Conservation (phyloP, 2,329 filamentous ascomycete species). For the Pezicula carpinea region DNA sequence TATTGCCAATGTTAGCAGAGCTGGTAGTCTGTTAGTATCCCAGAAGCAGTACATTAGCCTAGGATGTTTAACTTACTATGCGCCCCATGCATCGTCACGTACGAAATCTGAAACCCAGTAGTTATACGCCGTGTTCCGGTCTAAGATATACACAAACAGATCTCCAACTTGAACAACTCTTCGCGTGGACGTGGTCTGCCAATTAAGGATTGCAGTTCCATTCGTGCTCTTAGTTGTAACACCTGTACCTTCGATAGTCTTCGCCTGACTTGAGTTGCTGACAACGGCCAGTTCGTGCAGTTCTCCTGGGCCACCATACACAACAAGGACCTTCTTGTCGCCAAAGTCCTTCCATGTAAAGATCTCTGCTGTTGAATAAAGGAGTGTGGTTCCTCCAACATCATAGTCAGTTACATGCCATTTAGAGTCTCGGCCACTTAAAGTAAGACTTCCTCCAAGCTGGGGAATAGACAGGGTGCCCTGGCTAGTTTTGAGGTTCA, state of each 20-base stretch:
- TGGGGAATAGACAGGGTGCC: conserved; percentile 56
- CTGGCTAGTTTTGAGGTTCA: conserved; percentile 56
- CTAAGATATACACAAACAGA: conserved; percentile 33
- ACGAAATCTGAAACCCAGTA: conserved; percentile 61
- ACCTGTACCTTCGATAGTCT: conserved; percentile 24
- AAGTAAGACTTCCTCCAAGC: conserved; percentile 48
- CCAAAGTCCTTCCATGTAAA: conserved; percentile 64
- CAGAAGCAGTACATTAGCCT: background rate
- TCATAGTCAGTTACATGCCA: conserved; percentile 64
- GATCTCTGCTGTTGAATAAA: conserved; percentile 68
- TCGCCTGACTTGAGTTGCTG: conserved; percentile 25
- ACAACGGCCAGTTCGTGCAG: conserved; percentile 56
- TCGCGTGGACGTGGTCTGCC: conserved; percentile 48
- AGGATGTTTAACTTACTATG: conserved; percentile 23
- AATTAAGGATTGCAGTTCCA: conserved; percentile 46
- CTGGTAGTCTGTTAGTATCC: conserved; percentile 12
- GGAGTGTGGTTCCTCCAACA: conserved; percentile 50
- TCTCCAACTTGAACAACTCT: conserved; percentile 44
- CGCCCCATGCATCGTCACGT: conserved; percentile 29
- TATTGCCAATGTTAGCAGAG: conserved; percentile 26
- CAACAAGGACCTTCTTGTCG: conserved; percentile 52
- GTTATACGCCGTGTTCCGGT: conserved; percentile 62
- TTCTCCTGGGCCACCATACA: conserved; percentile 61
- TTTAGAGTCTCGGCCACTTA: conserved; percentile 62
- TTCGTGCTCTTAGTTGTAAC: conserved; percentile 31